Percentiles rank a stretch among this genome's conserved stretches.
Conservation (phyloP, 768 basidiomycete genomes). For the Mycena latifolia region DNA sequence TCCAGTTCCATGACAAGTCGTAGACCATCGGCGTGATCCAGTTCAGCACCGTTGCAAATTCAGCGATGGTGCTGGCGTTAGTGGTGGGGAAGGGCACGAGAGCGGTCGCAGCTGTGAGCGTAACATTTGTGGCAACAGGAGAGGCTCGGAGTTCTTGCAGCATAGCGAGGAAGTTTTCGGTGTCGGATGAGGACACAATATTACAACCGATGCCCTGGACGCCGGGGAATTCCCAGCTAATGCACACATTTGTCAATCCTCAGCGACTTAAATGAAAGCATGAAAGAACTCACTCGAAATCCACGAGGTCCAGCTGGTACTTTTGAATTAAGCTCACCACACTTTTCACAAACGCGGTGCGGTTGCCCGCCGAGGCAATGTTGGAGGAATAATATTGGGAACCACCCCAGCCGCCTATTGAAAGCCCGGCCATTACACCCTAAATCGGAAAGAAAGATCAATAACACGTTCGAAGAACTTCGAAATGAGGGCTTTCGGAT, state of each 20-base stretch:
- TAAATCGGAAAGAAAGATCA: conserved; percentile 39
- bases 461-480: not conserved
- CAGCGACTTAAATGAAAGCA: not conserved
- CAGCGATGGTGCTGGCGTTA: conserved; percentile 74
- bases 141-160: conserved; percentile 76
- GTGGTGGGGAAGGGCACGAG: conserved; percentile 63
- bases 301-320: conserved; percentile 71
- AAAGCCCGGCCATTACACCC: conserved; percentile 69
- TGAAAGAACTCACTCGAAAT: conserved; percentile 59
- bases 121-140: conserved; percentile 65
- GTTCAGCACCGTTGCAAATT: conserved; percentile 76
- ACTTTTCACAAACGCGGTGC: conserved; percentile 74
- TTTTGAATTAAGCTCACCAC: conserved; percentile 61
- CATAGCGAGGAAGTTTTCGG: conserved; percentile 84
- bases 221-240: conserved; percentile 91
- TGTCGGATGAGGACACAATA: conserved; percentile 68
- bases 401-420: conserved; percentile 82
- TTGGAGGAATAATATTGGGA: conserved; percentile 72
- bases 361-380: conserved; percentile 68
- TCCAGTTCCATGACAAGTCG: conserved; percentile 73
- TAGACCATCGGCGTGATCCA: conserved; percentile 76
- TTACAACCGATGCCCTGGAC: conserved; percentile 82
- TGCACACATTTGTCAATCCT: not conserved
- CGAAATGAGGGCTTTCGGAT: too few species aligned
- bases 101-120: conserved; percentile 64